A percentile compares a stretch with the other conserved stretches of the same genome.
Conservation (phyloP, 179 eudicot genomes). For the Heliamphora pulchella region DNA sequence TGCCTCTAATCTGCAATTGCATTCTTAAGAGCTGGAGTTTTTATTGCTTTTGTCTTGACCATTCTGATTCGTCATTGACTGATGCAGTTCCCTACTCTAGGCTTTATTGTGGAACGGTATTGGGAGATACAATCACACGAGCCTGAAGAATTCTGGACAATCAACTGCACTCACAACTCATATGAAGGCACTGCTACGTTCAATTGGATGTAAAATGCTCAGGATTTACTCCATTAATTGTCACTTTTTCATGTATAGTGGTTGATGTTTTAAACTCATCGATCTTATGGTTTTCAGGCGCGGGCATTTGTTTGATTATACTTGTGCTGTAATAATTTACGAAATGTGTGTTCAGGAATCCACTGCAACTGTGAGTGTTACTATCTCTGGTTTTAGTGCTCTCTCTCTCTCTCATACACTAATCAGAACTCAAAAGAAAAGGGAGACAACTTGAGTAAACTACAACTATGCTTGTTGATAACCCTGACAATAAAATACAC, state of each 20-base stretch:
- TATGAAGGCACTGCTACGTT: conserved; percentile 73
- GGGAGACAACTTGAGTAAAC: neutral
- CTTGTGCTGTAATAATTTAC: conserved; percentile 68
- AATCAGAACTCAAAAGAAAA: neutral
- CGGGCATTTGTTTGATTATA: conserved; percentile 85
- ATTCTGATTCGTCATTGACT: conserved; percentile 6
- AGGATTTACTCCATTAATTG: conserved; percentile 12
- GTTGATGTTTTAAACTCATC: conserved; percentile 17
- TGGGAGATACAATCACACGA: conserved; percentile 95
- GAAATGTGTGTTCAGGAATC: conserved; percentile 94
- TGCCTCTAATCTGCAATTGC: neutral
- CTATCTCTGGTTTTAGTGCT: too few relatives aligned
- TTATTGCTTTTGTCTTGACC: neutral
- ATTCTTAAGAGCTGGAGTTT: neutral
- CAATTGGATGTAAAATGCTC: conserved; percentile 64
- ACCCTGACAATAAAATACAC: neutral
- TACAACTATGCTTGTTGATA: neutral
- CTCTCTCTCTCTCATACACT: too few relatives aligned
- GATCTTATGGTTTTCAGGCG: conserved; percentile 49
- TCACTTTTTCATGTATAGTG: neutral
- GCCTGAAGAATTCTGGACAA: conserved; percentile 92
- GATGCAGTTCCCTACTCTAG: conserved; percentile 89
- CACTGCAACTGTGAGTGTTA: conserved; percentile 70
- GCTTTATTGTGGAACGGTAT: conserved; percentile 90
- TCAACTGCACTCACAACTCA: conserved; percentile 79